Evolutionary conservation across 1,284 basidiomycete genomes (phyloP).

Genomic region (Stygiomarasmius scandens): DNA sequence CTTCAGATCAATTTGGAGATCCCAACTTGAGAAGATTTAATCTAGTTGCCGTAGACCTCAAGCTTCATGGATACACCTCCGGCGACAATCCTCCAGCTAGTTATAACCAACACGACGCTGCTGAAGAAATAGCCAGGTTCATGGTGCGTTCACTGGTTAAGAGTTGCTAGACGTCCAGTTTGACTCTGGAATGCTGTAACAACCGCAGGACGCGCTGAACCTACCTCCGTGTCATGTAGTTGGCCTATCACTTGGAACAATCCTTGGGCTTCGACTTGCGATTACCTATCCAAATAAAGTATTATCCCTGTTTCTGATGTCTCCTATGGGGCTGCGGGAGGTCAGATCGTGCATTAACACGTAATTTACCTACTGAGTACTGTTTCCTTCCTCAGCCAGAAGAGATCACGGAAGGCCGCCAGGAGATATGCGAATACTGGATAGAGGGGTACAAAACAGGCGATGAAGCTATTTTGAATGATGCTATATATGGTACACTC

Average conservation of each 20-base stretch:
- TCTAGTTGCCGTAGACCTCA: constrained; percentile 34
- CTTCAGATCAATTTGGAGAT: constrained; percentile 34
- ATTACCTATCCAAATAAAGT: constrained; percentile 8
- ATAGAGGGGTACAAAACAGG: constrained; percentile 24
- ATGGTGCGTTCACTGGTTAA: constrained; percentile 33
- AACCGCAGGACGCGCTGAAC: constrained; percentile 10
- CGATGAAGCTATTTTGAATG: constrained; percentile 26
- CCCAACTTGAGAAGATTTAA: constrained; percentile 37
- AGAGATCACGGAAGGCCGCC: constrained; percentile 16
- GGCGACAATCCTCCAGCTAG: constrained; percentile 23
- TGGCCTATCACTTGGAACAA: constrained; percentile 13
- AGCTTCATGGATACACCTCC: constrained; percentile 34
- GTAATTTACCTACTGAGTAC: background rate
- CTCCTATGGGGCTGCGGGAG: constrained; percentile 13
- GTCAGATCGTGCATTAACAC: background rate
- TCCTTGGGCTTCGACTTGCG: constrained; percentile 9
- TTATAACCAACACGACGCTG: constrained; percentile 30
- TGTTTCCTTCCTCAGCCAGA: constrained; percentile 10
- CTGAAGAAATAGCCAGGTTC: constrained; percentile 34
- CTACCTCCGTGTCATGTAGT: constrained; percentile 14
- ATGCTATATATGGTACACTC: constrained; percentile 30
- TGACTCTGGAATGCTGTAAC: too few relatives aligned
- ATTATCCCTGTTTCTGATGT: constrained; percentile 12
- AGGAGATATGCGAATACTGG: constrained; percentile 29
- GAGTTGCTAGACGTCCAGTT: too few relatives aligned